A percentile compares a stretch with the other conserved stretches of the same genome.
Conservation (phyloP, 371 early-diverging fungal species). For the Coemansia sp. region DNA sequence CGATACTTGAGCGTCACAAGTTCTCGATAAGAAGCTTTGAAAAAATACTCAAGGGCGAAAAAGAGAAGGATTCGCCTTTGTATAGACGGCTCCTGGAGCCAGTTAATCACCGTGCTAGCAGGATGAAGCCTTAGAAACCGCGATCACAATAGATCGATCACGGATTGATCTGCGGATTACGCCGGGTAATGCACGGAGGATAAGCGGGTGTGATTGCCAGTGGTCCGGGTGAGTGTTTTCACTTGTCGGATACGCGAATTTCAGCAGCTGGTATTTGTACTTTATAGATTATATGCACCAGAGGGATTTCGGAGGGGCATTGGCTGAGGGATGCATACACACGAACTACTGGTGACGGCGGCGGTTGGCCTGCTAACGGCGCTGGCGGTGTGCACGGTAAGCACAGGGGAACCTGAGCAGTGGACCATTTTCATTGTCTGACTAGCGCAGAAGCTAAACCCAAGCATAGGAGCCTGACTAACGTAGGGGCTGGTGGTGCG, state of each 20-base stretch:
- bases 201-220: no score
- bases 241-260: no score
- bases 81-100: not conserved
- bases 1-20: not conserved
- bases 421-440: not conserved
- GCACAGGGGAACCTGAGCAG: not conserved
- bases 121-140: not conserved
- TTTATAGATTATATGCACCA: no score
- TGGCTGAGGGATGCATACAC: constrained; percentile 3
- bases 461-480: not conserved
- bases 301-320: no score
- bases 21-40: not conserved
- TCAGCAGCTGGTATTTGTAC: no score
- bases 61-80: constrained; percentile 21
- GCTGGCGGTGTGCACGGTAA: constrained; percentile 25
- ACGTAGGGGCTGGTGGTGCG: constrained; percentile 41
- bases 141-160: no score
- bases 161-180: no score
- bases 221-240: no score
- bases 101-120: not conserved
- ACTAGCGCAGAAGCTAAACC: not conserved
- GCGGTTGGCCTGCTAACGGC: constrained; percentile 11
- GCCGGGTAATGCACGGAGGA: no score
- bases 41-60: constrained; percentile 21
- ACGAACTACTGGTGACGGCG: constrained; percentile 6